Conservation (phyloP, 768 basidiomycete genomes). For the Suillus americanus region DNA sequence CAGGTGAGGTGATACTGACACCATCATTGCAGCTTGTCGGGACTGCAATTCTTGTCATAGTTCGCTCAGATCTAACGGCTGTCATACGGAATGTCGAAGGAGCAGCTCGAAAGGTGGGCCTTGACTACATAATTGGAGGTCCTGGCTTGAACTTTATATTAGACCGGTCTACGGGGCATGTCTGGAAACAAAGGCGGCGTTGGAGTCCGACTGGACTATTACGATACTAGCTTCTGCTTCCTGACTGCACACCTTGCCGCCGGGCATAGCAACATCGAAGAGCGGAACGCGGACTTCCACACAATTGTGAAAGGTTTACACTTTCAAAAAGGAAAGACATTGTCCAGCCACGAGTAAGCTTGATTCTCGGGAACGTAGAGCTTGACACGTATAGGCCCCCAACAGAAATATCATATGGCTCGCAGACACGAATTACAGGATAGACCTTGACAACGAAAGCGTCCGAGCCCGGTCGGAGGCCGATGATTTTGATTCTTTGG, state of each 20-base stretch:
- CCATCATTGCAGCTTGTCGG: constrained; percentile 74
- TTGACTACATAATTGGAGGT: not conserved
- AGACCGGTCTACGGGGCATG: constrained; percentile 92
- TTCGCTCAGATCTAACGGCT: constrained; percentile 72
- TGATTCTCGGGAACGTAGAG: constrained; percentile 2
- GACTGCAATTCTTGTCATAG: constrained; percentile 84
- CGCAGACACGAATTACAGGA: constrained; percentile 94
- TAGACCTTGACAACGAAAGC: constrained; percentile 80
- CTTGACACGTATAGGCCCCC: constrained; percentile 8
- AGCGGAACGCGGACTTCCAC: constrained; percentile 88
- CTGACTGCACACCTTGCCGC: constrained; percentile 95
- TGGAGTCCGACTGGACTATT: constrained; percentile 87
- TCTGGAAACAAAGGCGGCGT: constrained; percentile 98
- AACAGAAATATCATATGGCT: constrained; percentile 89
- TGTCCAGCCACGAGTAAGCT: constrained; percentile 85
- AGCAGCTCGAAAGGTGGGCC: constrained; percentile 80
- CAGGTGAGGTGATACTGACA: constrained; percentile 1
- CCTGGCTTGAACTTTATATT: constrained; percentile 8
- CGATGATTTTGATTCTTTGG: constrained; percentile 69
- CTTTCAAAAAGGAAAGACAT: constrained; percentile 87
- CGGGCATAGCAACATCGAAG: constrained; percentile 87
- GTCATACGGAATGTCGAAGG: constrained; percentile 92
- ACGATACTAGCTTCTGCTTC: constrained; percentile 93
- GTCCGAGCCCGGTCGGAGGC: constrained; percentile 66
- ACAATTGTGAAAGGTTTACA: constrained; percentile 84